Evolutionary conservation across 768 basidiomycete species (phyloP), one percentile per base, ranked within the genome.

Genomic region (Astraeus odoratus): DNA sequence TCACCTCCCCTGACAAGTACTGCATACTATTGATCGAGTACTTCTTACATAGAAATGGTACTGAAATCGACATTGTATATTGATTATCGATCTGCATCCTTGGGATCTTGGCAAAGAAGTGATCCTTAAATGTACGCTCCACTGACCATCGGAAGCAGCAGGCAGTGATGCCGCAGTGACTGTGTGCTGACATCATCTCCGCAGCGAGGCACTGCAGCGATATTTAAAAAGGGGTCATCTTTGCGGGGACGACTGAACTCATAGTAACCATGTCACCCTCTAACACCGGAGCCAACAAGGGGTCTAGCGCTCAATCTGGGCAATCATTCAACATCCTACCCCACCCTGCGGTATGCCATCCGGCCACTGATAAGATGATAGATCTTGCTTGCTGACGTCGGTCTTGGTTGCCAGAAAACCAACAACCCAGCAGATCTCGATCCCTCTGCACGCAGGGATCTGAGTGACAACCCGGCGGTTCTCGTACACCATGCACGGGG

Each of bases 351-450:
- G 79, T 80, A 53, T 39, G 73, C 55, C 2, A 24, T 36, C 50
- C 26, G 16, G 8, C 3, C 27, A 22, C 12, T 23, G 37, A 38
- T 38, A 38, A 15, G 22, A 38, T 1, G 4, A 31, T n/a, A 3
- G 1, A 36, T 13, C 44, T 31, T 30, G 24, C 33, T 47, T 25
- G 16, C 5, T 8, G 13, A 22, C 29, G 19, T n/a, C n/a, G n/a
- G n/a, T n/a, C 2, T 23, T 4, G 24, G 26, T 30, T 23, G 18
- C 27, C 47, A 83, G 81, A 79, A 72, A 67, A 66, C 75, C 5
- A 82, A 83, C 50, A 68, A 83, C 52, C 80, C 81, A 12, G 66
- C 69, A 8, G 76, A 81, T 54, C 70, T 77, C 26, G 67, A 68
- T 43, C 49, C 59, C 1, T 57, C 61, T 10, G 61, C 66, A 47